Evolutionary conservation across 345 rosid genomes (phyloP).

Genomic region (Turnera subulata): DNA sequence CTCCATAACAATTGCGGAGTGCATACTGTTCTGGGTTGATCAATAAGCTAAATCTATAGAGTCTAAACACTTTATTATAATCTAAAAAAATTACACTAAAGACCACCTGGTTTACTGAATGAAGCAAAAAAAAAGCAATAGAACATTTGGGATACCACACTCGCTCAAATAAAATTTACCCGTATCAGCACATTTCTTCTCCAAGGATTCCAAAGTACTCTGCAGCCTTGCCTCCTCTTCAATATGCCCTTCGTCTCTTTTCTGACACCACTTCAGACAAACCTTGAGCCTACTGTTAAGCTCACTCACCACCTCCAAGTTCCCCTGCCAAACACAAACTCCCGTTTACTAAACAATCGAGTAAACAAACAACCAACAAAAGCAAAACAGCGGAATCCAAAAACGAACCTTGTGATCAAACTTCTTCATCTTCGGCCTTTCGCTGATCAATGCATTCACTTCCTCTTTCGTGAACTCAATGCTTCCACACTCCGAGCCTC

Average conservation of each 20-base stretch:
- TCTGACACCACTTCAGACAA: slow-evolving; percentile 74
- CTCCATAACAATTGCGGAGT: too few relatives aligned
- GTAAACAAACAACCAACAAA: neutral
- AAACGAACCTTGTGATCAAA: slow-evolving; percentile 70
- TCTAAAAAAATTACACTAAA: too few relatives aligned
- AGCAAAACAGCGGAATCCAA: neutral
- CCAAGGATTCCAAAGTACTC: slow-evolving; percentile 47
- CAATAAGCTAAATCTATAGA: too few relatives aligned
- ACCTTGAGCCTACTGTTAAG: slow-evolving; percentile 61
- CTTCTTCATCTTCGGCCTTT: slow-evolving; percentile 60
- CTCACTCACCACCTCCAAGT: slow-evolving; percentile 50
- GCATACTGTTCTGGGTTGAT: too few relatives aligned
- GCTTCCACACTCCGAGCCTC: slow-evolving; percentile 35
- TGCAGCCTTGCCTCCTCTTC: slow-evolving; percentile 55
- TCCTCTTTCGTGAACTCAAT: slow-evolving; percentile 72
- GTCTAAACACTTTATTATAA: too few relatives aligned
- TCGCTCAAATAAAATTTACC: slow-evolving; percentile 31
- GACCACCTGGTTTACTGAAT: too few relatives aligned
- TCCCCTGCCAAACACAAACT: slow-evolving; percentile 39
- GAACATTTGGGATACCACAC: too few relatives aligned
- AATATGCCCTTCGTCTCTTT: slow-evolving; percentile 51
- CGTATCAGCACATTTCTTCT: slow-evolving; percentile 45
- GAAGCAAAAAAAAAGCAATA: neutral
- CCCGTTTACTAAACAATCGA: neutral
- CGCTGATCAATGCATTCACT: slow-evolving; percentile 64